Percentiles rank a stretch among this genome's conserved stretches.
phyloP scores from a whole-genome alignment of 2,329 filamentous ascomycete genomes.

The Hymenoscyphus linearis region DNA sequence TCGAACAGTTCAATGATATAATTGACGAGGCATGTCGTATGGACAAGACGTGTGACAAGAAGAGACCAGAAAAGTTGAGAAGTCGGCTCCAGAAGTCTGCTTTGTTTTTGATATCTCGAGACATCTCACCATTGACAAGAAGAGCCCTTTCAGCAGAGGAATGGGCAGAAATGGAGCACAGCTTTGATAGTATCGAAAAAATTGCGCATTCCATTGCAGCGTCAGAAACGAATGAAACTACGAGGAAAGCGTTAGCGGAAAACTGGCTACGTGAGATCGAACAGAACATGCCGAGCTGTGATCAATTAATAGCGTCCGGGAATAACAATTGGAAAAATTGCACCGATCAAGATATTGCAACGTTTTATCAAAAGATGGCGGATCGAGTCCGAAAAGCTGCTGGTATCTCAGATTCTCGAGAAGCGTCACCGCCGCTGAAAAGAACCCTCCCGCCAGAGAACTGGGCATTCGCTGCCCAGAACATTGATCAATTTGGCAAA shows the following conservation, averaged over 20 bases:
- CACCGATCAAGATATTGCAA: not conserved
- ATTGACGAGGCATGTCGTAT: too few relatives aligned
- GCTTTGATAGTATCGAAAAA: too few relatives aligned
- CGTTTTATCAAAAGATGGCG: not conserved
- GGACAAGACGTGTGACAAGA: too few relatives aligned
- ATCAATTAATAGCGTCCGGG: not conserved
- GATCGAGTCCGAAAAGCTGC: not conserved
- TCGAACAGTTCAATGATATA: too few relatives aligned
- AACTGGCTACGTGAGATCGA: not conserved
- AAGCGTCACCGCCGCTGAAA: not conserved
- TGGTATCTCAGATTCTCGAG: not conserved
- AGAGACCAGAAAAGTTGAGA: too few relatives aligned
- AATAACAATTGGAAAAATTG: not conserved
- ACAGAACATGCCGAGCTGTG: not conserved
- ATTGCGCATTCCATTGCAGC: not conserved
- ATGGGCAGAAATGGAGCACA: too few relatives aligned
- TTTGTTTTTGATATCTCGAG: too few relatives aligned
- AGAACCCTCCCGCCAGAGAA: not conserved
- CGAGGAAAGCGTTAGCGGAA: not conserved
- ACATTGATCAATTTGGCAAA: not conserved
- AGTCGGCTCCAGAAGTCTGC: too few relatives aligned
- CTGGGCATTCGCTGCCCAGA: not conserved
- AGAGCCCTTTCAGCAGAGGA: too few relatives aligned
- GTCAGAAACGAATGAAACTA: not conserved
- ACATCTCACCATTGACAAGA: too few relatives aligned